Percentiles rank a stretch among this genome's conserved stretches.
phyloP scores from a whole-genome alignment of 2,329 filamentous ascomycete species.

The Fusarium papillatum region DNA sequence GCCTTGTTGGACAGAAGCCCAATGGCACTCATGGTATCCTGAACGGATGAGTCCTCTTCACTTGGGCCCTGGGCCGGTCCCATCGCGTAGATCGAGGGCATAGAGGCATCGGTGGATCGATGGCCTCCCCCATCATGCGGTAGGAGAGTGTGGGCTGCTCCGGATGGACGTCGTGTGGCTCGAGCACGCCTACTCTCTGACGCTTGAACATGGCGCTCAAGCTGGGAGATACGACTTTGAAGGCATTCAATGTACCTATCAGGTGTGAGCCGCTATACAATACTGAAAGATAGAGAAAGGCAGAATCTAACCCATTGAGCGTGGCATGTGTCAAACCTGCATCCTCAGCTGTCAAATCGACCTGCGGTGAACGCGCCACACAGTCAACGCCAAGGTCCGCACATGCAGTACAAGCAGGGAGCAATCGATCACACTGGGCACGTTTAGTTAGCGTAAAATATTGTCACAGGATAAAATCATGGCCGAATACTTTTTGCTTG shows the following conservation, averaged over 20 bases:
- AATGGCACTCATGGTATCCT: constrained; percentile 33
- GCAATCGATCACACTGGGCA: constrained; percentile 12
- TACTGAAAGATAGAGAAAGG: not conserved
- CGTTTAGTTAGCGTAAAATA: no score
- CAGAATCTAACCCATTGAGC: constrained; percentile 8
- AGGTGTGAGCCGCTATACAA: rapidly evolving
- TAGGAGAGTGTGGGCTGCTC: not conserved
- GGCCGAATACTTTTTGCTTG: constrained; percentile 23
- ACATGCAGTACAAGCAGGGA: constrained; percentile 17
- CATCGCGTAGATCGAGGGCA: rapidly evolving
- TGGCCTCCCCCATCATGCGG: not conserved
- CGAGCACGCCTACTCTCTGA: constrained; percentile 9
- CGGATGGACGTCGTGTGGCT: not conserved
- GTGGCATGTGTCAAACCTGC: constrained; percentile 21
- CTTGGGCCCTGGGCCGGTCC: rapidly evolving
- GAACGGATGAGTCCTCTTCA: constrained; percentile 23
- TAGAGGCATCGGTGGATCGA: not conserved
- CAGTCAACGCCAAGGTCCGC: constrained; percentile 27
- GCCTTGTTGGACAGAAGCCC: constrained; percentile 25
- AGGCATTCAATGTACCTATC: constrained; percentile 20
- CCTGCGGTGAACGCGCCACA: constrained; percentile 21
- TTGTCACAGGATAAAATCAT: not conserved
- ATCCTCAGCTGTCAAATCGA: constrained; percentile 25
- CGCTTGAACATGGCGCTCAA: constrained; percentile 18
- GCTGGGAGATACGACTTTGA: constrained; percentile 7